Evolutionary conservation across 176 grass and related monocot species (phyloP).

Genomic region (Alloteropsis semialata): DNA sequence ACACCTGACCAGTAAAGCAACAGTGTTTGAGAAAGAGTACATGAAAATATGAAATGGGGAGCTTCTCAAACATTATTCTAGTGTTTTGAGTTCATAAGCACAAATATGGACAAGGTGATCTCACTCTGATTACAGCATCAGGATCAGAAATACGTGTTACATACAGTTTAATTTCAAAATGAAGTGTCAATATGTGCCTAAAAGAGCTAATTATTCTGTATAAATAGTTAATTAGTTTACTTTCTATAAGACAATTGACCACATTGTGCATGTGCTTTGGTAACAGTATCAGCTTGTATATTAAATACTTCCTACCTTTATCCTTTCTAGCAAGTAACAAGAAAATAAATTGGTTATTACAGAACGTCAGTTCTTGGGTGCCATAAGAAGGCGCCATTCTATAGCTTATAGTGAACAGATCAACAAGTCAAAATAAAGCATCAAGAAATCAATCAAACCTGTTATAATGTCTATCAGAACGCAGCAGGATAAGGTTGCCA

Average conservation of each 20-base stretch:
- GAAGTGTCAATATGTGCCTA: not conserved
- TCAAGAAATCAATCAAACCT: not conserved
- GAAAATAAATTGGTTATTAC: not conserved
- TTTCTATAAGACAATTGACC: not conserved
- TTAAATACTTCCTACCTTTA: not conserved
- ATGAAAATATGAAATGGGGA: no score
- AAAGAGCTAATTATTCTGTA: not conserved
- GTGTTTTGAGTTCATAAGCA: not conserved
- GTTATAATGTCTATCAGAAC: not conserved
- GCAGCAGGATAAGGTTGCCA: not conserved
- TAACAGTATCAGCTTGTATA: not conserved
- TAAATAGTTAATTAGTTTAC: not conserved
- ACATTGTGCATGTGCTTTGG: not conserved
- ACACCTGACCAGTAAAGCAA: slow-evolving; percentile 47
- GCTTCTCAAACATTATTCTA: not conserved
- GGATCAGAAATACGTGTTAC: not conserved
- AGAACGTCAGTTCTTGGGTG: not conserved
- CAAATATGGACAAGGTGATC: not conserved
- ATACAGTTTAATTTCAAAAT: not conserved
- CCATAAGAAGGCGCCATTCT: not conserved
- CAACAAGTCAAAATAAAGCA: not conserved
- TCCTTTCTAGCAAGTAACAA: not conserved
- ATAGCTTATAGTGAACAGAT: not conserved
- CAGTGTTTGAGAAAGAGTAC: not conserved
- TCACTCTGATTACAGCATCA: not conserved